These are phyloP conservation scores for Gelatoporia subvermispora DNA, from an alignment of 768 basidiomycete genomes.

Conservation along the genomic window DNA sequence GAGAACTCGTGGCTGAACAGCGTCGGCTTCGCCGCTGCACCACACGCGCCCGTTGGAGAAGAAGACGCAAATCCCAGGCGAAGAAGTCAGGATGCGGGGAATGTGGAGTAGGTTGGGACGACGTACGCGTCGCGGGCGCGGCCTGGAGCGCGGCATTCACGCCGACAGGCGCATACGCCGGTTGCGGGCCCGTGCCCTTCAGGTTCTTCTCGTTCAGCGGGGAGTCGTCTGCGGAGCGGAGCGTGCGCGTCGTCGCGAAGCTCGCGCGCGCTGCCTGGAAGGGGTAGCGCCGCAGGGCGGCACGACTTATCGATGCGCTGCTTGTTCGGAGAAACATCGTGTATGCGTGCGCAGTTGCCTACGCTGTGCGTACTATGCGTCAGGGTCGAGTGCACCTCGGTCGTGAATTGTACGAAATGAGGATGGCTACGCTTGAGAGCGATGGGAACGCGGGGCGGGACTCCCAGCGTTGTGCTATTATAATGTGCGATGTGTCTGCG, in stretches of 20 bases:
- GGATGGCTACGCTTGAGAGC: no score
- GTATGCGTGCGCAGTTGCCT: neutral
- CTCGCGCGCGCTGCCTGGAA: constrained; percentile 4
- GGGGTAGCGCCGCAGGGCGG: neutral
- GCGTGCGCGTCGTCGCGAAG: constrained; percentile 8
- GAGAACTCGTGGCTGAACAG: constrained; percentile 24
- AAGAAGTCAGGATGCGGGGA: no score
- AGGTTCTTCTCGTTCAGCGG: constrained; percentile 15
- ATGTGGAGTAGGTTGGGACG: constrained; percentile 30
- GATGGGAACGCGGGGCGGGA: no score
- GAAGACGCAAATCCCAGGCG: no score
- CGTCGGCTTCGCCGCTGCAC: constrained; percentile 18
- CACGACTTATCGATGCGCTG: neutral
- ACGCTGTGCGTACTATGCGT: no score
- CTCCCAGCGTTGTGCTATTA: no score
- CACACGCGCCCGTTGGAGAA: no score
- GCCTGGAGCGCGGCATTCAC: constrained; percentile 49
- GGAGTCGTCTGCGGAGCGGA: constrained; percentile 3
- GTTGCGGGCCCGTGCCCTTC: constrained; percentile 36
- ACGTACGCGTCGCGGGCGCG: constrained; percentile 51
- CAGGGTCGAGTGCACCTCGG: no score
- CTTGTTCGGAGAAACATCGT: neutral
- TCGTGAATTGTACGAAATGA: no score
- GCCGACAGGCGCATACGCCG: constrained; percentile 57
- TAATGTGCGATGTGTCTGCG: no score